These are phyloP conservation scores for Rhizopogon vesiculosus DNA, from an alignment of 768 basidiomycete genomes.

Conservation along the genomic window DNA sequence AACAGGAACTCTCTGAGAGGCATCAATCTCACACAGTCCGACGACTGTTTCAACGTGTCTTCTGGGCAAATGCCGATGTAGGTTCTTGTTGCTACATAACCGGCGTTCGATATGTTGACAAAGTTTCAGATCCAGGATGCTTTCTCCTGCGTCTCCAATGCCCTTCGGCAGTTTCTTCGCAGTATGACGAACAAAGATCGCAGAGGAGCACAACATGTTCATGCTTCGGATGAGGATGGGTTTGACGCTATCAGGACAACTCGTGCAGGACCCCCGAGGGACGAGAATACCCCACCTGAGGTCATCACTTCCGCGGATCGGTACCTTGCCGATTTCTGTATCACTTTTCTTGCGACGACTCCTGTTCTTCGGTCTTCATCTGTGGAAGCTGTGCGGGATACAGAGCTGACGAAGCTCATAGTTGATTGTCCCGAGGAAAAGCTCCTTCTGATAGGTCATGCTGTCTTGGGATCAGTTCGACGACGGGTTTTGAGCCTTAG, in stretches of 20 bases:
- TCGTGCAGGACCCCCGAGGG: conserved; percentile 24
- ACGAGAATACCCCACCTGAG: conserved; percentile 21
- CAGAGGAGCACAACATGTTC: conserved; percentile 19
- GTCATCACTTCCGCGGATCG: conserved; percentile 26
- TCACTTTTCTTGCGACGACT: conserved; percentile 57
- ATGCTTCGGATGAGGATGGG: conserved; percentile 46
- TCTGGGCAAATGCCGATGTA: conserved; percentile 74
- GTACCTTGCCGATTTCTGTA: conserved; percentile 45
- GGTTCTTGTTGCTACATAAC: conserved; percentile 17
- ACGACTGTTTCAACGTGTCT: conserved; percentile 45
- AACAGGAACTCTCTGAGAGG: conserved; percentile 6
- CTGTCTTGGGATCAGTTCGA: conserved; percentile 52
- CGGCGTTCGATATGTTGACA: neutral
- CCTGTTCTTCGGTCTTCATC: conserved; percentile 58
- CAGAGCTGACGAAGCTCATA: conserved; percentile 52
- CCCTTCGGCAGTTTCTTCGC: conserved; percentile 40
- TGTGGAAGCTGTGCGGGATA: conserved; percentile 58
- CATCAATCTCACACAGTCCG: conserved; percentile 9
- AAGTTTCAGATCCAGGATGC: conserved; percentile 48
- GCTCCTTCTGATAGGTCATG: conserved; percentile 54
- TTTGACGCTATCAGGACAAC: conserved; percentile 50
- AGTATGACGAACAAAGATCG: conserved; percentile 20
- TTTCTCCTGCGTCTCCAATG: conserved; percentile 25
- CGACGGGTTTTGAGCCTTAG: conserved; percentile 51
- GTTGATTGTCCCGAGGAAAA: conserved; percentile 44